Evolutionary conservation across 768 basidiomycete genomes (phyloP), one percentile per base, ranked within the genome.

Genomic region (Dentipellis sp.): DNA sequence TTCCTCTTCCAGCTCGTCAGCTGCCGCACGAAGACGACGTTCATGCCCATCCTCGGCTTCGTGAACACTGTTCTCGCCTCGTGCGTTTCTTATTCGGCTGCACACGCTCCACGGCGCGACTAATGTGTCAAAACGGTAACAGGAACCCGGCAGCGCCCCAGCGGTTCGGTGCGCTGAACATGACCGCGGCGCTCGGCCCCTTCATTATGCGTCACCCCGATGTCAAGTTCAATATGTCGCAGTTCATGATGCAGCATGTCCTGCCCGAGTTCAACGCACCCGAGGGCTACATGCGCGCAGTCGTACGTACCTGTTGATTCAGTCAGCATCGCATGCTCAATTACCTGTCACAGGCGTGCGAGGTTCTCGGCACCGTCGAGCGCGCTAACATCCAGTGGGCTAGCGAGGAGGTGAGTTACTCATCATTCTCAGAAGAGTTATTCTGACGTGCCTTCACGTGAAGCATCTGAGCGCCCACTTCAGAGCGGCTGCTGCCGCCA

Each of bases 121-220:
- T 48, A 9, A 37, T 6, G 29, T 23, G 12, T 46, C 35, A 17
- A 10, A 40, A 12, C 35, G 12, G 40, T 21, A 9, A 3, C 57
- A 78, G 78, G n/a, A 72, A 73, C 48, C 75, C 83, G 2, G 58
- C 79, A 1, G 68, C 88, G 4, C 71, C 79, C 21, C 84, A 94
- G 60, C 81, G 83, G 48, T 94, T 88, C 63, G 93, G 91, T 48
- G 93, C 88, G 2, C 74, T 95, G 38, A 89, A 88, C 63, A 90
- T 94, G 79, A 83, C 83, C 10, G 78, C 84, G 29, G 82, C 83
- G 0, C 77, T 94, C 3, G 84, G 83, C 0, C 80, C 82, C 0
- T 84, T 86, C 72, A 86, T 93, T 62, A 86, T 92, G 82, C 81
- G 82, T 53, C 90, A 92, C 65, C 88, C 90, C 9, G 83, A 88